A percentile compares a stretch with the other conserved stretches of the same genome.
phyloP scores from a whole-genome alignment of 1,139 yeast genomes.

The Schwanniomyces etchellsii region DNA sequence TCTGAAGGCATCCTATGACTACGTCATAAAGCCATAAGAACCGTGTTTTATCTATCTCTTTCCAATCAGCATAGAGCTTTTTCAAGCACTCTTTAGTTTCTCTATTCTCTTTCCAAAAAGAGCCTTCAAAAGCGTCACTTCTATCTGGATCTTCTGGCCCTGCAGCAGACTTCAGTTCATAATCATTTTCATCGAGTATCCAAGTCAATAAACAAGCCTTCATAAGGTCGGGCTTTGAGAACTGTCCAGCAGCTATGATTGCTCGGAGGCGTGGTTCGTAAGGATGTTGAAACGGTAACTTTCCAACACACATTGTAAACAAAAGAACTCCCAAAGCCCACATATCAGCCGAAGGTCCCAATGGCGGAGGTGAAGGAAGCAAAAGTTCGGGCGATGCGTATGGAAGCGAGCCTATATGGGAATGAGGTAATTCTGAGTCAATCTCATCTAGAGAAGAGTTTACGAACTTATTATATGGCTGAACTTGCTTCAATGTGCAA shows the following conservation, averaged over 20 bases:
- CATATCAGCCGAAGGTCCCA: conserved; percentile 72
- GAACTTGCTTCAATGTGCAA: not conserved
- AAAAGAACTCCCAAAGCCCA: conserved; percentile 88
- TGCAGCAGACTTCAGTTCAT: conserved; percentile 1
- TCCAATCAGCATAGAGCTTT: conserved; percentile 19
- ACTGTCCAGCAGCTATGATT: conserved; percentile 65
- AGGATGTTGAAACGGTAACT: conserved; percentile 75
- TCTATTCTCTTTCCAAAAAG: not conserved
- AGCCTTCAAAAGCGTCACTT: not conserved
- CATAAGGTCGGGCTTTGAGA: conserved; percentile 39
- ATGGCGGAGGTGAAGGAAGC: conserved; percentile 58
- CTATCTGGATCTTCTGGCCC: not conserved
- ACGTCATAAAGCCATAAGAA: conserved; percentile 34
- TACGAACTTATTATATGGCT: conserved; percentile 5
- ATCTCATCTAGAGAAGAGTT: conserved; percentile 10
- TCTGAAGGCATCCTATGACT: conserved; percentile 50
- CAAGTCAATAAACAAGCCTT: conserved; percentile 26
- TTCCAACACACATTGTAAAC: conserved; percentile 69
- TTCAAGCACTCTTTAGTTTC: conserved; percentile 5
- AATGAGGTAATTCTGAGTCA: conserved; percentile 48
- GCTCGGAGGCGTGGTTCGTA: conserved; percentile 75
- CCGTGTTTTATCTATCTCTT: conserved; percentile 13
- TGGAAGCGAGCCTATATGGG: conserved; percentile 83
- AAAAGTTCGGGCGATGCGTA: conserved; percentile 88
- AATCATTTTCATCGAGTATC: conserved; percentile 13